Evolutionary conservation across 176 grass and related monocot species (phyloP).

Genomic region (Microstegium vimineum): DNA sequence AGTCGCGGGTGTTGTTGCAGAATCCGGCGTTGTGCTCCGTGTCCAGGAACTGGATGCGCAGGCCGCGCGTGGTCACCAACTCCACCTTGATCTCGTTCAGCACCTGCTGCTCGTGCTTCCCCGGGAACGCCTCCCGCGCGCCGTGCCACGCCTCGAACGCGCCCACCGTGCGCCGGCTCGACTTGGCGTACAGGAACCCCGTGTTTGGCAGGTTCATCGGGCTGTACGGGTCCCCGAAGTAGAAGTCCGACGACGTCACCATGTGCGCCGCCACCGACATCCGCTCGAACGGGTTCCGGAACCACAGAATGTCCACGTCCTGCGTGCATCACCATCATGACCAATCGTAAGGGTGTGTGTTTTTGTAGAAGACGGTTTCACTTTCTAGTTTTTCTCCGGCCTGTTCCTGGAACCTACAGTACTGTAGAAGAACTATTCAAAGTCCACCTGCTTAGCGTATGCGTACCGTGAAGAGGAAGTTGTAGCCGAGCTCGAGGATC

Average conservation of each 20-base stretch:
- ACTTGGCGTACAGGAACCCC: constrained; percentile 71
- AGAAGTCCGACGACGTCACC: constrained; percentile 69
- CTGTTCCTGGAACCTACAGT: no score
- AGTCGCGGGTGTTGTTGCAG: constrained; percentile 65
- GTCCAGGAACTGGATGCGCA: constrained; percentile 71
- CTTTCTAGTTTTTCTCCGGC: background rate
- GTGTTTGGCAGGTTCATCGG: constrained; percentile 63
- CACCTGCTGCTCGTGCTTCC: constrained; percentile 68
- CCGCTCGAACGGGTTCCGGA: constrained; percentile 63
- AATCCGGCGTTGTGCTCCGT: constrained; percentile 59
- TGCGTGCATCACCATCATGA: background rate
- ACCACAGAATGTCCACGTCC: constrained; percentile 88
- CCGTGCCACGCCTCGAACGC: constrained; percentile 56
- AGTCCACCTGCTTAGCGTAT: background rate
- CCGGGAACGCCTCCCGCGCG: constrained; percentile 39
- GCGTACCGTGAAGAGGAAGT: constrained; percentile 86
- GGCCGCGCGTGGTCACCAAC: constrained; percentile 19
- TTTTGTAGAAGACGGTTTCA: background rate
- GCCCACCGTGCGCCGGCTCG: constrained; percentile 40
- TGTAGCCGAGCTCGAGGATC: constrained; percentile 83
- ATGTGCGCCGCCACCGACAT: constrained; percentile 62
- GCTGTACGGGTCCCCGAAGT: constrained; percentile 48
- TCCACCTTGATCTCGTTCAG: constrained; percentile 66
- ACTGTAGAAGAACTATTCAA: background rate
- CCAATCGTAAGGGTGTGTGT: background rate